These are phyloP conservation scores for Eutrema heterophyllum DNA, from an alignment of 345 rosid species.

Conservation along the genomic window DNA sequence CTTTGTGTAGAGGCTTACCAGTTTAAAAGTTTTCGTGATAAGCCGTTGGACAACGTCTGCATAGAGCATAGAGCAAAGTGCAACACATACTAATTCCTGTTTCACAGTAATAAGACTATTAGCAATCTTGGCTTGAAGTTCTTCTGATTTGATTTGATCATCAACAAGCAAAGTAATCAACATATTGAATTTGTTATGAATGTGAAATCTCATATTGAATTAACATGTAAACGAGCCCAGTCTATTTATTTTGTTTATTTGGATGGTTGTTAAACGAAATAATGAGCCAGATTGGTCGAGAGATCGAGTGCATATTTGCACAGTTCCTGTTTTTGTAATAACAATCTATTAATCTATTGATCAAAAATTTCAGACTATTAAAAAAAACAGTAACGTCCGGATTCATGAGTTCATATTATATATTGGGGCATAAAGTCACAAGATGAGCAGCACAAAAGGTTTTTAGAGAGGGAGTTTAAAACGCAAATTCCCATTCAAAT, in stretches of 20 bases:
- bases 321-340: no score
- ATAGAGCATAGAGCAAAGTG: conserved; percentile 54
- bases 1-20: conserved; percentile 24
- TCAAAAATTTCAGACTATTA: no score
- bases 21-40: conserved; percentile 61
- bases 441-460: neutral
- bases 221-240: no score
- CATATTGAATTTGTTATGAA: no score
- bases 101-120: conserved; percentile 21
- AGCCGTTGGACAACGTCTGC: conserved; percentile 65
- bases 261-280: no score
- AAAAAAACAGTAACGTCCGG: no score
- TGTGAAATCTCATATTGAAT: no score
- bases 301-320: no score
- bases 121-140: conserved; percentile 4
- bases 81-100: neutral
- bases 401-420: no score
- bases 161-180: neutral
- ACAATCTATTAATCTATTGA: no score
- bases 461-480: neutral
- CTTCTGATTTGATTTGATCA: conserved; percentile 34
- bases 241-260: no score
- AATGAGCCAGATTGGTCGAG: no score
- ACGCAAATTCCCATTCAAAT: neutral
- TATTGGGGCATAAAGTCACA: neutral